phyloP scores from a whole-genome alignment of 805 yeast species.

The Debaryomyces hansenii region DNA sequence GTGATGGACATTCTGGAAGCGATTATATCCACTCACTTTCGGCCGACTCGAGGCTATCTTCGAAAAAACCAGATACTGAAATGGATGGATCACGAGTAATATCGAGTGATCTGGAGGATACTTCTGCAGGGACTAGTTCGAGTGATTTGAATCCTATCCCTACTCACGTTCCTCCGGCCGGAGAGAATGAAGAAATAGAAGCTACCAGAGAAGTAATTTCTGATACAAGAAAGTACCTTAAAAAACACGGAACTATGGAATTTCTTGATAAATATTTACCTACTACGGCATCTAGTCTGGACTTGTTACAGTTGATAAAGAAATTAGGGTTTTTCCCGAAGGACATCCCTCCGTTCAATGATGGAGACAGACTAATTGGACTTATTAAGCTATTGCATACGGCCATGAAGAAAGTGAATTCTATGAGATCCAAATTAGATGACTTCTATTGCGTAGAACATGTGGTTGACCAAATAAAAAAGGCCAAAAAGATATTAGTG shows the following conservation, averaged over 20 bases:
- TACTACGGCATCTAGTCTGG: constrained; percentile 55
- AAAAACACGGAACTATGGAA: constrained; percentile 55
- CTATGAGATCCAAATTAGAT: constrained; percentile 55
- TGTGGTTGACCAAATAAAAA: constrained; percentile 51
- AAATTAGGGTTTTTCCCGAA: constrained; percentile 59
- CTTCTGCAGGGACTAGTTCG: constrained; percentile 4
- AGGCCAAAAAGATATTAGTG: constrained; percentile 45
- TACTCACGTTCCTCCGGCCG: background rate
- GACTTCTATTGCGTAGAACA: constrained; percentile 59
- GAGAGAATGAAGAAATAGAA: background rate
- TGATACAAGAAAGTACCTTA: constrained; percentile 47
- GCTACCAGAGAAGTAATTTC: constrained; percentile 7
- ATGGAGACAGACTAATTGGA: constrained; percentile 45
- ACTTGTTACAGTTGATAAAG: constrained; percentile 55
- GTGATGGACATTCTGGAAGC: background rate
- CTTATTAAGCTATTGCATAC: constrained; percentile 55
- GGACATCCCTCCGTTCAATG: constrained; percentile 27
- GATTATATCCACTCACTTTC: background rate
- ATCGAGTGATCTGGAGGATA: constrained; percentile 9
- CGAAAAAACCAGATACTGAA: background rate
- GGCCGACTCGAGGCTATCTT: background rate
- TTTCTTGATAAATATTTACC: constrained; percentile 67
- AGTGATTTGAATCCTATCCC: background rate
- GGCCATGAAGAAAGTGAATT: constrained; percentile 63
- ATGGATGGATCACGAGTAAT: background rate